Base-by-base conservation (phyloP, 176 grass and related monocot species). In the Oryza glaberrima region DNA sequence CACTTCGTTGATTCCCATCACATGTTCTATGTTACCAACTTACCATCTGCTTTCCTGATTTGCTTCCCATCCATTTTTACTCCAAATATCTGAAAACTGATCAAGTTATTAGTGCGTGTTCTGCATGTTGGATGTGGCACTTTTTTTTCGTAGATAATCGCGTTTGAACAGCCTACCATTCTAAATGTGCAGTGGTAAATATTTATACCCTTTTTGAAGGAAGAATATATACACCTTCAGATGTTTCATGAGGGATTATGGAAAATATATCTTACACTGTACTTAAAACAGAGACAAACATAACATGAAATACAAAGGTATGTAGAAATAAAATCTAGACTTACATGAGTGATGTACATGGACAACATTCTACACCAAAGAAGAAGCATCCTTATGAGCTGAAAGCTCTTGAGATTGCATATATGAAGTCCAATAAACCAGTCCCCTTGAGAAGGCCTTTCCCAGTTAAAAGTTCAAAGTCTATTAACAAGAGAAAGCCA, bases 401-500 rank as follows among this genome's bases (percentile, higher is more conserved):
- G 20, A 98, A 87, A 82, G 90, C 91, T 25, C 87, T 81, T 49
- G 91, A 92, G 87, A 86, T 73, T 30, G 91, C 63, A 89, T 98
- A 98, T 45, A 98, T 90, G 90, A 96, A 98, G 77, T 98, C 96
- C 90, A 98, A 92, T 79, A 98, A 88, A 77, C 96, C 96, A 56
- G 93, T 98, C 65, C 96, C 96, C 93, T 92, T 98, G 47, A 98
- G 96, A 78, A 98, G 71, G 43, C 96, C 96, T 90, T 98, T 96
- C 20, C 96, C 96, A 82, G 96, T 98, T 85, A 98, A 70, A 80
- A 98, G 86, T 81, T 98, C 96, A 79, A 98, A 95, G 92, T 98
- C 96, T 65, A 98, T 92, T 81, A 98, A 73, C 26, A 98, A 77
- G 40, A 98, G 78, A 82, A 98, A 98, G 72, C 96, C 96, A 67